These are phyloP conservation scores for Meredithiella fracta DNA, from an alignment of 2,329 filamentous ascomycete genomes.

Conservation along the genomic window DNA sequence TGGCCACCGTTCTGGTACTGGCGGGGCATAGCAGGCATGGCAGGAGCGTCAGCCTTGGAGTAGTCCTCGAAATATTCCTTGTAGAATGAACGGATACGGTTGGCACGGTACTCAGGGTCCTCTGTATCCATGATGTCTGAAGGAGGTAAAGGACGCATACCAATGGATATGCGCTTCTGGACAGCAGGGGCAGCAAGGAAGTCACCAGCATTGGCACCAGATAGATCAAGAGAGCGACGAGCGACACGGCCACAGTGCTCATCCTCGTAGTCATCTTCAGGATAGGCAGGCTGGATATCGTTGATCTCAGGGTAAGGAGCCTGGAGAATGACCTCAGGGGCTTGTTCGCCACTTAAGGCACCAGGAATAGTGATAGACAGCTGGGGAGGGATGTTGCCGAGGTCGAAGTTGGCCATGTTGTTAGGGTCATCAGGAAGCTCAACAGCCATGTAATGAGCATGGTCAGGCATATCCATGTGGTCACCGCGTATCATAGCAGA, in stretches of 20 bases:
- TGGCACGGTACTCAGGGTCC: conserved; percentile 85
- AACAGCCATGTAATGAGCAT: conserved; percentile 2
- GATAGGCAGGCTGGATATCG: conserved; percentile 14
- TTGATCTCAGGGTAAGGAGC: conserved; percentile 14
- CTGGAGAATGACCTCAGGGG: conserved; percentile 17
- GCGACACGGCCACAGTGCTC: conserved; percentile 24
- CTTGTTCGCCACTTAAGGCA: conserved; percentile 20
- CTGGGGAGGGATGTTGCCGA: not conserved
- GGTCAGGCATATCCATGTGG: conserved; percentile 15
- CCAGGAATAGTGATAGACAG: conserved; percentile 8
- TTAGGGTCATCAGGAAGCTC: conserved; percentile 7
- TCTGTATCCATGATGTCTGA: conserved; percentile 64
- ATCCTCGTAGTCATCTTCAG: conserved; percentile 15
- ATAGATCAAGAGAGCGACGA: conserved; percentile 17
- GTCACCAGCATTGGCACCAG: conserved; percentile 18
- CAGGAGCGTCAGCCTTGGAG: conserved; percentile 27
- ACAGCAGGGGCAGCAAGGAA: conserved; percentile 38
- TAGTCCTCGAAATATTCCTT: conserved; percentile 97
- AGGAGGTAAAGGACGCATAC: conserved; percentile 72
- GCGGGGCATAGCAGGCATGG: conserved; percentile 26
- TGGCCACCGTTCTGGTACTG: conserved; percentile 18
- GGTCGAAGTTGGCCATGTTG: conserved; percentile 1
- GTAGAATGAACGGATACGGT: conserved; percentile 96
- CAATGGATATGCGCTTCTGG: conserved; percentile 47
- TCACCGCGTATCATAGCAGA: conserved; percentile 20